phyloP scores from a whole-genome alignment of 805 yeast genomes.

The Pichia californica region DNA sequence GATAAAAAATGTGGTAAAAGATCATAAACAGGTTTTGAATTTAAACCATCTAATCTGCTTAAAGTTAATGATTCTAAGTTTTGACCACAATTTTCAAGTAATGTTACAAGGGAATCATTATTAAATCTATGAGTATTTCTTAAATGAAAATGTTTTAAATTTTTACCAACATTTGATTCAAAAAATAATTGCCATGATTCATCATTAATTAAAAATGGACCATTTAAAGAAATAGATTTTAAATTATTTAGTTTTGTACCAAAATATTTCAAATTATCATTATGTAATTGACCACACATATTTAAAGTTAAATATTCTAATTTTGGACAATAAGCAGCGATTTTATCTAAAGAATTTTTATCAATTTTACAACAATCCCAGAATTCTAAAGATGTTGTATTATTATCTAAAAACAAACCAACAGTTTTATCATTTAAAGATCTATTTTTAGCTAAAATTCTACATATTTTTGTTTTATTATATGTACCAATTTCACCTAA shows the following conservation, averaged over 20 bases:
- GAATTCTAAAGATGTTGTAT: slow-evolving; percentile 53
- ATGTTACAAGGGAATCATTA: slow-evolving; percentile 52
- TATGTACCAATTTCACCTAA: slow-evolving; percentile 73
- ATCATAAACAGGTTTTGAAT: slow-evolving; percentile 49
- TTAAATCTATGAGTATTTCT: slow-evolving; percentile 80
- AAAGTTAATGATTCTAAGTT: slow-evolving; percentile 52
- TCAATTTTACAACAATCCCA: slow-evolving; percentile 90
- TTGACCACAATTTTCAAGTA: slow-evolving; percentile 57
- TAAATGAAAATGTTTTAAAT: slow-evolving; percentile 54
- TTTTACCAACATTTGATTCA: slow-evolving; percentile 41
- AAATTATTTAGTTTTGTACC: slow-evolving; percentile 52
- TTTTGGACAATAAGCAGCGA: slow-evolving; percentile 76
- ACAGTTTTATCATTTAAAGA: slow-evolving; percentile 69
- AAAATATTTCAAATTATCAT: slow-evolving; percentile 62
- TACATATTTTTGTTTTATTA: slow-evolving; percentile 65
- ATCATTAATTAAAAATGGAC: slow-evolving; percentile 81
- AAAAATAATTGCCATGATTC: slow-evolving; percentile 74
- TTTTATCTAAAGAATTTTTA: slow-evolving; percentile 54
- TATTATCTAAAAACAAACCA: slow-evolving; percentile 62
- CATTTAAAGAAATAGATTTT: slow-evolving; percentile 61
- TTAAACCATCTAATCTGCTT: slow-evolving; percentile 67
- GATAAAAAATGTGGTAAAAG: slow-evolving; percentile 58
- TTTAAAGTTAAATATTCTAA: slow-evolving; percentile 58
- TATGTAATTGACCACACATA: slow-evolving; percentile 92
- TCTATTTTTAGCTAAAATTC: slow-evolving; percentile 76